Evolutionary conservation across 2,329 filamentous ascomycete species (phyloP).

Genomic region (Penicillium sp.): DNA sequence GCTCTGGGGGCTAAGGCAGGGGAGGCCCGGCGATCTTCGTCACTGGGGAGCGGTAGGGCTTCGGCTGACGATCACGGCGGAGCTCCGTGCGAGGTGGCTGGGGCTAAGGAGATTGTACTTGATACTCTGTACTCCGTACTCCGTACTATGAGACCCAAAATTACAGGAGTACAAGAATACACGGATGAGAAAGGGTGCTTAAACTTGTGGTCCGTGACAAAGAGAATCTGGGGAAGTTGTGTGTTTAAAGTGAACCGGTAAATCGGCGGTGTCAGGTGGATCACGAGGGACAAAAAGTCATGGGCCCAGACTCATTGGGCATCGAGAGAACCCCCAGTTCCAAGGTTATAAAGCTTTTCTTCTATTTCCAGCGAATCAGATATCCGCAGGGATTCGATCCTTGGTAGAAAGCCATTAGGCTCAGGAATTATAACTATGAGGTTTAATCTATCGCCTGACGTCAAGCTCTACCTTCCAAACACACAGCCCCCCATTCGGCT

Average conservation of each 20-base stretch:
- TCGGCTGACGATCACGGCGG: conserved; percentile 19
- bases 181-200: neutral
- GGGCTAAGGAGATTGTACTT: neutral
- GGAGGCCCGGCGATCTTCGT: conserved; percentile 11
- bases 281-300: neutral
- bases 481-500: neutral
- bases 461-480: neutral
- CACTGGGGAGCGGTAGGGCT: conserved; percentile 13
- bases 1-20: conserved; percentile 6
- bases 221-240: neutral
- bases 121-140: neutral
- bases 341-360: neutral
- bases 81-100: conserved; percentile 20
- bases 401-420: neutral
- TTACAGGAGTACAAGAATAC: neutral
- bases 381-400: neutral
- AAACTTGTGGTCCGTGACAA: neutral
- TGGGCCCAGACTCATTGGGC: conserved; percentile 2
- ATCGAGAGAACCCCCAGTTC: neutral
- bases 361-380: neutral
- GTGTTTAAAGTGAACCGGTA: neutral
- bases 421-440: neutral
- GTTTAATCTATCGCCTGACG: neutral
- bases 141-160: neutral
- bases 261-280: neutral